Conservation (phyloP, 148 eudicot species). For the Amaranthus cruentus region DNA sequence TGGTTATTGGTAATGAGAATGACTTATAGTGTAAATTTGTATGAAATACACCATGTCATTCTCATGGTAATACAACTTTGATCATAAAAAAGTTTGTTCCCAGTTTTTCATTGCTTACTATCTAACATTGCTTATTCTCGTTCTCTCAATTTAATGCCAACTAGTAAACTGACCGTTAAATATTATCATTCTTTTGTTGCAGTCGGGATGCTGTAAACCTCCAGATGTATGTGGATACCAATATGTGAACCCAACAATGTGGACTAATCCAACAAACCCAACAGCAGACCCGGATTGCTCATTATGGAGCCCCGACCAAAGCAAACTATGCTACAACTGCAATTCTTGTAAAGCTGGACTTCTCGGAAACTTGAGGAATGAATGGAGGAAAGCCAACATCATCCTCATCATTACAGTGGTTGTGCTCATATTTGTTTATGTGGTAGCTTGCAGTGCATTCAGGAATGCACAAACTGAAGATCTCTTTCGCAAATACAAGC, state of each 20-base stretch:
- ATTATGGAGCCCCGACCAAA: slow-evolving; percentile 72
- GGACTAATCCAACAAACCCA: slow-evolving; percentile 65
- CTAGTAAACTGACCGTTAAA: neutral
- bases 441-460: slow-evolving; percentile 85
- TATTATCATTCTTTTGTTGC: slow-evolving; percentile 1
- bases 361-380: slow-evolving; percentile 71
- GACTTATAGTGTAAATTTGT: too few relatives aligned
- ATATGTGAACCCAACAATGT: slow-evolving; percentile 69
- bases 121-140: neutral
- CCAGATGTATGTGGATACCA: slow-evolving; percentile 79
- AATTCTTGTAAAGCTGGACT: slow-evolving; percentile 88
- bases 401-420: slow-evolving; percentile 69
- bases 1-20: too few relatives aligned
- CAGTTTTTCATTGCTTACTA: too few relatives aligned
- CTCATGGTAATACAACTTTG: too few relatives aligned
- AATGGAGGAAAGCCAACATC: slow-evolving; percentile 82
- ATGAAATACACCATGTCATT: too few relatives aligned
- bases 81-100: too few relatives aligned
- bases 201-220: slow-evolving; percentile 97
- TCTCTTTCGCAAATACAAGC: slow-evolving; percentile 45
- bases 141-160: too few relatives aligned
- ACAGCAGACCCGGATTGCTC: slow-evolving; percentile 58
- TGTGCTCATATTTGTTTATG: slow-evolving; percentile 76
- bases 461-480: slow-evolving; percentile 87
- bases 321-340: slow-evolving; percentile 82